Conservation (phyloP, 305 asterid species). For the Fraxinus sp. region DNA sequence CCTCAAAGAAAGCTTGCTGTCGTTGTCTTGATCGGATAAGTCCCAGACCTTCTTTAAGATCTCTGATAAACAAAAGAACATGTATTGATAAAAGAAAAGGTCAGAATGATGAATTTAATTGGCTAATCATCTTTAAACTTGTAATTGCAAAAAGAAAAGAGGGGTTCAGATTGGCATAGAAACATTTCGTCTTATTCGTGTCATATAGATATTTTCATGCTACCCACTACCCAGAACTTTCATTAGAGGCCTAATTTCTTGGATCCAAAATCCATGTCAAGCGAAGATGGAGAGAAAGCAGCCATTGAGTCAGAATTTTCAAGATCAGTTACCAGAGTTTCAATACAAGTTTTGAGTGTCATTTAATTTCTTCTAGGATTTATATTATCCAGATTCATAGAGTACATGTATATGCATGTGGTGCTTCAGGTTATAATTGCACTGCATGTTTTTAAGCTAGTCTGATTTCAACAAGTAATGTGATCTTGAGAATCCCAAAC, state of each 20-base stretch:
- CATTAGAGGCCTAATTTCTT: not conserved
- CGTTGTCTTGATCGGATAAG: conserved; percentile 94
- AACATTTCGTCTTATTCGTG: not conserved
- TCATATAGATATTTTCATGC: not conserved
- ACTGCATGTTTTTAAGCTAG: not conserved
- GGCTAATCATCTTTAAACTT: not conserved
- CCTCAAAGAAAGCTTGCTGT: conserved; percentile 86
- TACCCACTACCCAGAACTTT: not conserved
- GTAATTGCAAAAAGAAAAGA: conserved; percentile 8
- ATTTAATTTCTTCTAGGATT: conserved; percentile 2
- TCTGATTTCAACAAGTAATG: conserved; percentile 1
- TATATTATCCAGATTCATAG: not conserved
- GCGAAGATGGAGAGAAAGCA: not conserved
- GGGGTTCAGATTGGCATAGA: not conserved
- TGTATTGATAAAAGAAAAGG: conserved; percentile 23
- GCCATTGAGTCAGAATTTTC: not conserved
- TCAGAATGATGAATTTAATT: conserved; percentile 1
- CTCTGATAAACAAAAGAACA: conserved; percentile 52
- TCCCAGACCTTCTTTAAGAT: conserved; percentile 97
- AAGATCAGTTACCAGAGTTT: not conserved
- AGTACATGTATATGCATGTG: not conserved
- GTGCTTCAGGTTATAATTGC: not conserved
- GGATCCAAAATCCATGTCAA: not conserved
- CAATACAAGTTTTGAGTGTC: not conserved
- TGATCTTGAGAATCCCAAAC: not conserved